Percentiles rank a stretch among this genome's conserved stretches.
Conservation (phyloP, 306 rosid species). For the Fragaria nilgerrensis region DNA sequence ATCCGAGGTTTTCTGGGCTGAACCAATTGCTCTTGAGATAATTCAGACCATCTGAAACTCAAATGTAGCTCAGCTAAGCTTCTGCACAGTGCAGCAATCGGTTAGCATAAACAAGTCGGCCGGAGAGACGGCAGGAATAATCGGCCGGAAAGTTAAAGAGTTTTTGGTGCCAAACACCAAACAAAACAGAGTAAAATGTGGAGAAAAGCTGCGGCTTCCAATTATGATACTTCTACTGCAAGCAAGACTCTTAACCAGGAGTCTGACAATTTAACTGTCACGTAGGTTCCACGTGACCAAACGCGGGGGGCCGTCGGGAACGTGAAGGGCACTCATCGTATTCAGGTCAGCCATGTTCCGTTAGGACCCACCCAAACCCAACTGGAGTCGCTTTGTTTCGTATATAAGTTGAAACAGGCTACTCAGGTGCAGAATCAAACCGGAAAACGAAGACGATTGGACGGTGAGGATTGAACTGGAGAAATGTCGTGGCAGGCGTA, state of each 20-base stretch:
- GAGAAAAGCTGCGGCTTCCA: not conserved
- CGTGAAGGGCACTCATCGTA: constrained; percentile 33
- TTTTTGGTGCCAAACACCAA: too few species aligned
- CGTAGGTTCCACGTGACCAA: constrained; percentile 5
- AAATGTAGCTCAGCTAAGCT: not conserved
- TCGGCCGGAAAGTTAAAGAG: not conserved
- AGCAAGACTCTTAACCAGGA: not conserved
- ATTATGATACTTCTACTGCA: not conserved
- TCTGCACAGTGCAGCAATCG: not conserved
- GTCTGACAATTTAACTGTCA: not conserved
- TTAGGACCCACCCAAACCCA: not conserved
- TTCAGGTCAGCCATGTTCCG: constrained; percentile 10
- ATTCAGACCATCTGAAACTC: too few species aligned
- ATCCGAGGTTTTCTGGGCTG: not conserved
- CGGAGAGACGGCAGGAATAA: not conserved
- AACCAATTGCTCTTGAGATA: not conserved
- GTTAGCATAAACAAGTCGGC: not conserved
- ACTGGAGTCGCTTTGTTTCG: not conserved
- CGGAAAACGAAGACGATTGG: not conserved
- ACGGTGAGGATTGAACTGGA: not conserved
- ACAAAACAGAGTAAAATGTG: not conserved
- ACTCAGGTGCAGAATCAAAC: not conserved
- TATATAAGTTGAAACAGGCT: constrained; percentile 2
- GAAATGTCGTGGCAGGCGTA: constrained; percentile 90
- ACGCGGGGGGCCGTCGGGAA: constrained; percentile 3